phyloP scores from a whole-genome alignment of 164 flowering plant genomes.

The Berberis thunbergii region DNA sequence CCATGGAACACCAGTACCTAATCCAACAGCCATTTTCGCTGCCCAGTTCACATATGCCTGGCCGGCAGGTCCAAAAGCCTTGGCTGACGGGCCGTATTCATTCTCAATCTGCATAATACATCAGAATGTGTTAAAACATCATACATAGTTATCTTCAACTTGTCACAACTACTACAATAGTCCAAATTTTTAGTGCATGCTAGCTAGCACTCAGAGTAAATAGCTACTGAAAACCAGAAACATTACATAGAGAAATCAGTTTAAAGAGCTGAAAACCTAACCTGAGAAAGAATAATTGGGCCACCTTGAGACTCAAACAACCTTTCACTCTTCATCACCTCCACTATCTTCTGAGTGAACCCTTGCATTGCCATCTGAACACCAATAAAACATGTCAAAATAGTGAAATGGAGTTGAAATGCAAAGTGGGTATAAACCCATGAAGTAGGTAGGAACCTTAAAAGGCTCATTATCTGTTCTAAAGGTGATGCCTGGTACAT shows the following conservation, averaged over 20 bases:
- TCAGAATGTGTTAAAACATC: neutral
- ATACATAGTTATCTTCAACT: too few species aligned
- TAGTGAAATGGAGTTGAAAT: neutral
- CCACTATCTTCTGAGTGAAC: constrained; percentile 59
- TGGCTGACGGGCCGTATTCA: constrained; percentile 46
- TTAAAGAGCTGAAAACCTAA: constrained; percentile 7
- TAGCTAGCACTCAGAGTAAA: too few species aligned
- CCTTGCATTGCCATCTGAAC: constrained; percentile 69
- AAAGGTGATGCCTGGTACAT: constrained; percentile 71
- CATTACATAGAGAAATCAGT: too few species aligned
- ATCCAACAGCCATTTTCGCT: constrained; percentile 55
- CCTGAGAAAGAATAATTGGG: constrained; percentile 75
- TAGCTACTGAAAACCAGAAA: too few species aligned
- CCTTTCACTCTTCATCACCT: constrained; percentile 57
- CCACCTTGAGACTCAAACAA: constrained; percentile 76
- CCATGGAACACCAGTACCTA: constrained; percentile 71
- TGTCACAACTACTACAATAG: neutral
- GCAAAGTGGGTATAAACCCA: neutral
- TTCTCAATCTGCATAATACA: constrained; percentile 50
- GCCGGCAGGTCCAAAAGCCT: constrained; percentile 48
- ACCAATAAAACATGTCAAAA: neutral
- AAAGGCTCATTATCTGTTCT: constrained; percentile 77
- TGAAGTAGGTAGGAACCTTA: constrained; percentile 36
- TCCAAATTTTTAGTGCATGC: neutral
- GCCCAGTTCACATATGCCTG: constrained; percentile 59